Evolutionary conservation across 2,329 filamentous ascomycete genomes (phyloP).

Genomic region (Colletotrichum neosansevieriae): DNA sequence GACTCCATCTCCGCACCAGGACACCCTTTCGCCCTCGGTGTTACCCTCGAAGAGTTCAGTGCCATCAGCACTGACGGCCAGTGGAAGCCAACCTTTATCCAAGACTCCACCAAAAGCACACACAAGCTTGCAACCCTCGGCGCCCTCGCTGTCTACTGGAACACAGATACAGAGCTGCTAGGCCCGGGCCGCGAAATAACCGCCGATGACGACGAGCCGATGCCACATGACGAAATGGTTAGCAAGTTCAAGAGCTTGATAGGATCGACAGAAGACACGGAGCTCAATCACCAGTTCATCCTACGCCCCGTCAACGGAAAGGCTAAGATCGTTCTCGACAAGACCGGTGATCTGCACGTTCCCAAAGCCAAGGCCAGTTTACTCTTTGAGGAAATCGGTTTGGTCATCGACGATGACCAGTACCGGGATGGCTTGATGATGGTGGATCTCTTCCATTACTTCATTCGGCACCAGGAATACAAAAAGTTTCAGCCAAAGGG

Average conservation of each 20-base stretch:
- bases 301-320: conserved; percentile 95
- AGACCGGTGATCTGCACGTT: conserved; percentile 81
- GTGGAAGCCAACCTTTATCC: conserved; percentile 97
- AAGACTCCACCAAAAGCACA: conserved; percentile 83
- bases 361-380: conserved; percentile 92
- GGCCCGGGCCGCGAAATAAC: conserved; percentile 83
- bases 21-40: conserved; percentile 91
- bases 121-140: conserved; percentile 95
- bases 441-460: conserved; percentile 98
- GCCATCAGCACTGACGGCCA: conserved; percentile 94
- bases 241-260: conserved; percentile 84
- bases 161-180: conserved; percentile 89
- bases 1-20: conserved; percentile 95
- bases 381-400: conserved; percentile 95
- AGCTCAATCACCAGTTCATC: conserved; percentile 85
- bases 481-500: conserved; percentile 90
- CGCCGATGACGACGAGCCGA: conserved; percentile 67
- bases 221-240: conserved; percentile 82
- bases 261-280: conserved; percentile 72
- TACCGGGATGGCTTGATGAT: conserved; percentile 98
- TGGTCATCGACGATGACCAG: conserved; percentile 97
- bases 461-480: conserved; percentile 97
- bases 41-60: conserved; percentile 96
- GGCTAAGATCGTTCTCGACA: conserved; percentile 94
- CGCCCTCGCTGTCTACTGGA: conserved; percentile 96